Conservation (phyloP, 2,329 filamentous ascomycete species). For the Cladophialophora immunda region DNA sequence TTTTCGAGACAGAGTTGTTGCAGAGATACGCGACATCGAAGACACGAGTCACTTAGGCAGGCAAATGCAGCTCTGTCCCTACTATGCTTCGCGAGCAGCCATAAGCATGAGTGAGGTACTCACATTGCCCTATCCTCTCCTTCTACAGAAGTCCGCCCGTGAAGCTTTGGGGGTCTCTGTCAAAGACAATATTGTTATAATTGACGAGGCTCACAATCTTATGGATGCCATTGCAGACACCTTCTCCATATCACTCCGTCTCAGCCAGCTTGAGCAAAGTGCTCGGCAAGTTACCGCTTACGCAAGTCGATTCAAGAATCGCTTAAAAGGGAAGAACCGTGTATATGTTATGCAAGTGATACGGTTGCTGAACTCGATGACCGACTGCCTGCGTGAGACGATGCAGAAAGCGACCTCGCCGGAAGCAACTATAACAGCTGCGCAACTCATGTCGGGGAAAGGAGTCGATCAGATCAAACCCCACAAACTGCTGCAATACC, state of each 20-base stretch:
- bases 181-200: conserved; percentile 88
- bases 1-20: conserved; percentile 85
- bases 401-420: conserved; percentile 50
- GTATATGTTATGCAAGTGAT: conserved; percentile 90
- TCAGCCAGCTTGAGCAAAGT: conserved; percentile 76
- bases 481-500: conserved; percentile 84
- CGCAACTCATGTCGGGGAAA: conserved; percentile 79
- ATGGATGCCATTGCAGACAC: conserved; percentile 94
- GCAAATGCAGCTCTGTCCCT: conserved; percentile 84
- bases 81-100: conserved; percentile 90
- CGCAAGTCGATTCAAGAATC: conserved; percentile 85
- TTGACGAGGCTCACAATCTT: conserved; percentile 97
- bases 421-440: conserved; percentile 75
- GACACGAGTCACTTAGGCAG: conserved; percentile 83
- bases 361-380: conserved; percentile 81
- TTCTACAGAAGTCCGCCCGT: conserved; percentile 85
- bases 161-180: conserved; percentile 88
- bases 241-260: conserved; percentile 78
- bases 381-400: conserved; percentile 70
- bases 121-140: conserved; percentile 88
- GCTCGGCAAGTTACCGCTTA: conserved; percentile 81
- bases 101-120: conserved; percentile 86
- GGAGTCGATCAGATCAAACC: conserved; percentile 95
- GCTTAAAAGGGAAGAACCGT: conserved; percentile 87
- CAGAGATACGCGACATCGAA: conserved; percentile 90